Percentiles rank a stretch among this genome's conserved stretches.
phyloP scores from a whole-genome alignment of 345 rosid genomes.

The Arabis hirsuta region DNA sequence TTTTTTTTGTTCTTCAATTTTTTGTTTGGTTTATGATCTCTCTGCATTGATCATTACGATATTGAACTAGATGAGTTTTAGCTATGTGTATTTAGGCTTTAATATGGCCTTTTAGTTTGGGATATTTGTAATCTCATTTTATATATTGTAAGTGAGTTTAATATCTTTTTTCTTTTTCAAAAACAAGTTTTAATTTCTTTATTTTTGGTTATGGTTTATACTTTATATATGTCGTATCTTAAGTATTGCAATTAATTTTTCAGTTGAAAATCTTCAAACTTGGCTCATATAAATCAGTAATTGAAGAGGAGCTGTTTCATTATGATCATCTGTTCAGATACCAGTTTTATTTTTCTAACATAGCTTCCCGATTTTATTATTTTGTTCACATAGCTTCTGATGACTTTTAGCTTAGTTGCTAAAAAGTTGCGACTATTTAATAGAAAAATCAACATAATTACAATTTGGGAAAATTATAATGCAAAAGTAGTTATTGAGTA shows the following conservation, averaged over 20 bases:
- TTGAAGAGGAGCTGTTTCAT: slow-evolving; percentile 14
- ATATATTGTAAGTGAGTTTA: slow-evolving; percentile 5
- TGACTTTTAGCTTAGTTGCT: slow-evolving; percentile 32
- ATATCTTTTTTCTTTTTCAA: too few relatives aligned
- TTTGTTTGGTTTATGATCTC: slow-evolving; percentile 24
- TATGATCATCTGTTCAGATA: slow-evolving; percentile 21
- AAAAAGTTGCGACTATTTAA: slow-evolving; percentile 31
- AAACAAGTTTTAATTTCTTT: slow-evolving; percentile 16
- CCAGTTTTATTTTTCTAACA: slow-evolving; percentile 4
- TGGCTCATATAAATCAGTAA: slow-evolving; percentile 17
- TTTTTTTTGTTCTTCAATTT: slow-evolving; percentile 28
- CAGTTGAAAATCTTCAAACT: slow-evolving; percentile 6
- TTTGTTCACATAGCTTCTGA: slow-evolving; percentile 36
- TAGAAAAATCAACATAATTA: slow-evolving; percentile 38
- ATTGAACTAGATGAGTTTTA: slow-evolving; percentile 14
- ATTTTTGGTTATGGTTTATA: not conserved
- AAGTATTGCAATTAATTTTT: not conserved
- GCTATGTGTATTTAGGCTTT: slow-evolving; percentile 26
- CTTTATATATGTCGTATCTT: not conserved
- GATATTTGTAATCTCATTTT: slow-evolving; percentile 29
- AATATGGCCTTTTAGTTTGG: slow-evolving; percentile 6
- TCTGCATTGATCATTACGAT: slow-evolving; percentile 14
- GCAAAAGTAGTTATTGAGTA: slow-evolving; percentile 40
- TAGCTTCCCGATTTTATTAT: slow-evolving; percentile 26
- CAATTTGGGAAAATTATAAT: slow-evolving; percentile 24